Evolutionary conservation across 148 eudicot species (phyloP), one percentile per base, ranked within the genome.

Genomic region (Agrostemma githago): DNA sequence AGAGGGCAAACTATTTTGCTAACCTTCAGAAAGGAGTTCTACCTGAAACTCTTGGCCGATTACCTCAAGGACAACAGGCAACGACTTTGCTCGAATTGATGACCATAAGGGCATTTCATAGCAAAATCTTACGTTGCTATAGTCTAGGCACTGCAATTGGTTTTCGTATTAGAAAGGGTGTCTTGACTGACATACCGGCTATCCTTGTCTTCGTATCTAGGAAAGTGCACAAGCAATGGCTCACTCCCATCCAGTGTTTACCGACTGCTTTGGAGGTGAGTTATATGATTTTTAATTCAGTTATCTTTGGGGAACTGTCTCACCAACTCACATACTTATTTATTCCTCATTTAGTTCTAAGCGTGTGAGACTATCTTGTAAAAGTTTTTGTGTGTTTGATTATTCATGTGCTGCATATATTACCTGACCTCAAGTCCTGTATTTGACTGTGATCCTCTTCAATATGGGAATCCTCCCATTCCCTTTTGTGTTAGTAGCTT

Each of bases 71-170:
- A 44, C 97, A 92, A 56, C 92, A 84, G 73, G 98, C 98, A 60
- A 88, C 88, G 34, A 83, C 96, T 73, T 83, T 94, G 83, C 97
- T 94, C 51, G 98, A 94, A 81, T 87, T 92, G 69, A 92, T 94
- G 98, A 94, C 98, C 2, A 94, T 94, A 63, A 83, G 98, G 85
- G 97, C 98, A 66, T 94, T 90, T 82, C 98, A 94, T 77, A 94
- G 97, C 87, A 94, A 94, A 72, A 91, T 92, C 51, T 81, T 94
- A 82, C 91, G 97, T 48, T 94, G 97, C 85, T 92, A 90, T 76
- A 94, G 98, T 82, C 96, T 94, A 75, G 98, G 98, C 51, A 94
- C 98, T 40, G 98, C 98, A 17, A 85, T 94, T 82, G 98, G 98
- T 46, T 94, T 92, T 74, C 89, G 98, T 74, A 94, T 94, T 73